Conservation (phyloP, 139 green algal genomes). For the Haematococcus lacustris region DNA sequence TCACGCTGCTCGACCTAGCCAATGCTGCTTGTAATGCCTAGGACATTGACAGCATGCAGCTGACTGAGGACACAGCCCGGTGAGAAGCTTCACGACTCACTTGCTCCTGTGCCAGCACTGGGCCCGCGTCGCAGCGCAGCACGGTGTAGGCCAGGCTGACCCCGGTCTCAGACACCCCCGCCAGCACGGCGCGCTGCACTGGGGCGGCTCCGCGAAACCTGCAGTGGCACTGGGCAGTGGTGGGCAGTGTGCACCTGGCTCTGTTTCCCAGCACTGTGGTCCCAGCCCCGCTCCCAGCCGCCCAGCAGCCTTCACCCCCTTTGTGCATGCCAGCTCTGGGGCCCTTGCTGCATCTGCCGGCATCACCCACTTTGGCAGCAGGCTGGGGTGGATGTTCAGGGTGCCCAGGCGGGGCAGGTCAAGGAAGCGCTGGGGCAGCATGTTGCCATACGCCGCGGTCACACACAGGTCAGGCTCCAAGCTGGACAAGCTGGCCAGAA, state of each 20-base stretch:
- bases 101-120: slow-evolving; percentile 69
- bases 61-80: neutral
- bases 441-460: slow-evolving; percentile 95
- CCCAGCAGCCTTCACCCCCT: no score
- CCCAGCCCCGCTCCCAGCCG: neutral
- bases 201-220: slow-evolving; percentile 90
- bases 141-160: slow-evolving; percentile 93
- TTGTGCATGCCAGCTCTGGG: no score
- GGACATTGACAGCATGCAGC: neutral
- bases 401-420: slow-evolving; percentile 77
- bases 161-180: slow-evolving; percentile 58
- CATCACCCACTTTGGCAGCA: slow-evolving; percentile 63
- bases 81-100: slow-evolving; percentile 6
- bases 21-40: neutral
- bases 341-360: no score
- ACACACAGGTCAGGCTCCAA: slow-evolving; percentile 87
- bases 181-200: slow-evolving; percentile 74
- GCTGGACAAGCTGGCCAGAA: slow-evolving; percentile 56
- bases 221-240: no score
- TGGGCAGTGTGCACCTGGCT: no score
- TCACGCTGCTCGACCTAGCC: neutral
- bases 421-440: slow-evolving; percentile 86
- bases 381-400: slow-evolving; percentile 96
- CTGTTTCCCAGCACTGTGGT: neutral
- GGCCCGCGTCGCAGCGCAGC: slow-evolving; percentile 86